These are phyloP conservation scores for Odontarrhena argentea DNA, from an alignment of 345 rosid species.

Conservation along the genomic window DNA sequence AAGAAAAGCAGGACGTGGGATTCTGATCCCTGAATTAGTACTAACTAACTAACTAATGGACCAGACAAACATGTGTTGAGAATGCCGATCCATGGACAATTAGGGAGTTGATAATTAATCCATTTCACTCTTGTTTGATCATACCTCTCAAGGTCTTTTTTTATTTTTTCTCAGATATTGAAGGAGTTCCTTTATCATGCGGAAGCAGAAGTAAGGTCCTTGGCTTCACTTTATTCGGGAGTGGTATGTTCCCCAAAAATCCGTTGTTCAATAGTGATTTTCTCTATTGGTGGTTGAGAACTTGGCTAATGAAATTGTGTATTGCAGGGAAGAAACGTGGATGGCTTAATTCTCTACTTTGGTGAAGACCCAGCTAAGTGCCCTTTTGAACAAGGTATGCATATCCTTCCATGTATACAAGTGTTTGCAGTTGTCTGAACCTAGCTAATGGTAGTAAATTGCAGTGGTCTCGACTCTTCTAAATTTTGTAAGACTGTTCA, in stretches of 20 bases:
- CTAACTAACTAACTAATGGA: neutral
- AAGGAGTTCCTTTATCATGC: conserved; percentile 81
- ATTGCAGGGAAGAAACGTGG: conserved; percentile 81
- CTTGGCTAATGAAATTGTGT: conserved; percentile 2
- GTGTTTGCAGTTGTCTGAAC: conserved; percentile 6
- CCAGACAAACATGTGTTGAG: conserved; percentile 8
- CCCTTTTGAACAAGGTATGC: conserved; percentile 86
- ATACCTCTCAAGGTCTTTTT: neutral
- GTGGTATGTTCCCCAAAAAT: conserved; percentile 61
- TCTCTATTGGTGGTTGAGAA: conserved; percentile 2
- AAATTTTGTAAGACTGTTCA: conserved; percentile 77
- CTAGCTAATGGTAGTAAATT: conserved; percentile 29
- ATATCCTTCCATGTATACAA: conserved; percentile 1
- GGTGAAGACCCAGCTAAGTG: conserved; percentile 97
- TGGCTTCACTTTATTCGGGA: conserved; percentile 78
- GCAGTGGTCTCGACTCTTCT: conserved; percentile 77
- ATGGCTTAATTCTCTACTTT: conserved; percentile 84
- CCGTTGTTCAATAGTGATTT: conserved; percentile 10
- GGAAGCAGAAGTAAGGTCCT: conserved; percentile 80
- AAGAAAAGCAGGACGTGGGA: neutral
- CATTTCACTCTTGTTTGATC: conserved; percentile 5
- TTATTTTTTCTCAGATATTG: conserved; percentile 42
- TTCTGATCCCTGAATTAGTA: conserved; percentile 2
- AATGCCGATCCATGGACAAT: conserved; percentile 1
- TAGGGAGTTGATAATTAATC: conserved; percentile 10